A percentile compares a stretch with the other conserved stretches of the same genome.
Evolutionary conservation across 2,329 filamentous ascomycete species (phyloP).

Genomic region (Sporothrix phasma): DNA sequence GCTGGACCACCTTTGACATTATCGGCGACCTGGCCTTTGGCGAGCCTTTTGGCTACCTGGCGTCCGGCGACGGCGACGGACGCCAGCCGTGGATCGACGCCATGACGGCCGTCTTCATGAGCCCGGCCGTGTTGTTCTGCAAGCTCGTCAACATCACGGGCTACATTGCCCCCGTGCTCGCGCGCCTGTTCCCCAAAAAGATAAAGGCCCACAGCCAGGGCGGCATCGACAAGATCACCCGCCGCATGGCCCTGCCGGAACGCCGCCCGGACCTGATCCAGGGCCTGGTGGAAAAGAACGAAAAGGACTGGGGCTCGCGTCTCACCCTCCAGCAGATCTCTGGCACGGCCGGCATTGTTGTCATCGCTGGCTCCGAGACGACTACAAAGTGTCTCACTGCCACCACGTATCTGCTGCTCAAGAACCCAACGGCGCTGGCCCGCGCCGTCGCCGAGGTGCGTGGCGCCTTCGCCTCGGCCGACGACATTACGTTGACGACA

Average conservation of each 20-base stretch:
- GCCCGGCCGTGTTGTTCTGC: neutral
- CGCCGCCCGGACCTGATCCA: neutral
- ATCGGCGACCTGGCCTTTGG: slow-evolving; percentile 1
- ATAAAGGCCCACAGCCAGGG: neutral
- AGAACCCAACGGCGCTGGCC: neutral
- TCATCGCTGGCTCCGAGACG: neutral
- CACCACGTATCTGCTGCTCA: neutral
- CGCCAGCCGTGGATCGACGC: neutral
- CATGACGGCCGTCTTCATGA: neutral
- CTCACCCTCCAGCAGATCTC: neutral
- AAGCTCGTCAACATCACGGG: neutral
- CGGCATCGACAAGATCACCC: neutral
- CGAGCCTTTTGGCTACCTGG: neutral
- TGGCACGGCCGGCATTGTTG: neutral
- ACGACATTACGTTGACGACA: neutral
- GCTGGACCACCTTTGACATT: slow-evolving; percentile 1
- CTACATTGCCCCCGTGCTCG: neutral
- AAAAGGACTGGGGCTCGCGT: neutral
- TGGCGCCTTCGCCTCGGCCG: neutral
- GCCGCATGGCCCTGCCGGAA: neutral
- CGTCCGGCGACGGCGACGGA: neutral
- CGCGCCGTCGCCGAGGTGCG: neutral
- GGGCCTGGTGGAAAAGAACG: neutral
- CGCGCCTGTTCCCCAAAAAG: neutral
- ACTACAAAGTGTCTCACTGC: neutral